phyloP scores from a whole-genome alignment of 148 eudicot genomes.

The Rhododendron williamsianum region DNA sequence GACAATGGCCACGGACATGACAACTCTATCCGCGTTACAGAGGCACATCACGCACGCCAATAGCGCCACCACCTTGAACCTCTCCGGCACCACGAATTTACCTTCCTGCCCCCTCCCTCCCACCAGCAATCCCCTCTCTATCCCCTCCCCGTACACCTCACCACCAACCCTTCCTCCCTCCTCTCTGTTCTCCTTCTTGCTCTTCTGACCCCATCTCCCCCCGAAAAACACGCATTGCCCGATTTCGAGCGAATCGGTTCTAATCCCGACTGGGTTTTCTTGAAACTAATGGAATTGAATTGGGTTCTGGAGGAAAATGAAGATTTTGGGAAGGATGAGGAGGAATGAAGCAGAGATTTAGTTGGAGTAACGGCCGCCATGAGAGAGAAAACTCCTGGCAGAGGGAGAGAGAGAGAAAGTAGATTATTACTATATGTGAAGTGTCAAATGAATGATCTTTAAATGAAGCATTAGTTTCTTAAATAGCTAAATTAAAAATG shows the following conservation, averaged over 20 bases:
- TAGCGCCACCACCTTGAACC: slow-evolving; percentile 70
- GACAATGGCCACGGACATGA: slow-evolving; percentile 88
- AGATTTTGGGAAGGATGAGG: slow-evolving; percentile 10
- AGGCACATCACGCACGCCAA: slow-evolving; percentile 79
- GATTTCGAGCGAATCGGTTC: background rate
- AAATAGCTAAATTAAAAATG: background rate
- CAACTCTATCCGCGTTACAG: slow-evolving; percentile 82
- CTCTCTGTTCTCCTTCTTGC: background rate
- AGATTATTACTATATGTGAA: background rate
- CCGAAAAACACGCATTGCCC: slow-evolving; percentile 13
- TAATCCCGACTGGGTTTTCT: slow-evolving; percentile 17
- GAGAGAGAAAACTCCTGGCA: background rate
- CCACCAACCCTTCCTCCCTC: slow-evolving; percentile 11
- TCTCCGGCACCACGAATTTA: slow-evolving; percentile 33
- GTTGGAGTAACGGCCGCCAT: slow-evolving; percentile 11
- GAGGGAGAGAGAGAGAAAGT: background rate
- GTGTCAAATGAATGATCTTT: background rate
- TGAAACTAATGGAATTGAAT: background rate
- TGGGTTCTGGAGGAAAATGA: slow-evolving; percentile 9
- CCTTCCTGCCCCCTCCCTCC: slow-evolving; percentile 18
- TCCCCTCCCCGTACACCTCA: slow-evolving; percentile 46
- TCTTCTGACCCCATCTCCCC: slow-evolving; percentile 15
- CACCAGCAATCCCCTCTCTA: slow-evolving; percentile 31
- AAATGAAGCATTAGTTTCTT: background rate
- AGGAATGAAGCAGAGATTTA: slow-evolving; percentile 5